phyloP scores from a whole-genome alignment of 1,284 basidiomycete genomes.

The Leccinum griseonigrum region DNA sequence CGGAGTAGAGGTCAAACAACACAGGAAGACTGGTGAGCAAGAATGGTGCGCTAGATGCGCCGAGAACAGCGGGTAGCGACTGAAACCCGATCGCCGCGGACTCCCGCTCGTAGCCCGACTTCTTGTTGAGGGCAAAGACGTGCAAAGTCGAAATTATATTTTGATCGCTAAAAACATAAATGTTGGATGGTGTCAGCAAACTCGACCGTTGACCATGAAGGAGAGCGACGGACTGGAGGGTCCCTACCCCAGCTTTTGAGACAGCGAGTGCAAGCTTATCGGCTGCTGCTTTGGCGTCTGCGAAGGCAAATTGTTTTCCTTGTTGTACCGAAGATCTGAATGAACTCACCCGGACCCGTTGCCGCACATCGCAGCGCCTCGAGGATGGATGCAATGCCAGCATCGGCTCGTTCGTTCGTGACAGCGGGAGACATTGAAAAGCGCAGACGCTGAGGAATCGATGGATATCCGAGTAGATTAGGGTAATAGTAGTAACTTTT shows the following conservation, averaged over 20 bases:
- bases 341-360: constrained; percentile 62
- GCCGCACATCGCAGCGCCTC: constrained; percentile 68
- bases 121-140: constrained; percentile 81
- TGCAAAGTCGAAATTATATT: constrained; percentile 66
- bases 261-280: constrained; percentile 74
- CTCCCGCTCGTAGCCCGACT: constrained; percentile 91
- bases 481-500: constrained; percentile 10
- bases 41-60: constrained; percentile 78
- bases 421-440: constrained; percentile 54
- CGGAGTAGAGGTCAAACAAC: constrained; percentile 87
- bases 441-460: constrained; percentile 5
- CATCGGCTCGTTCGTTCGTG: constrained; percentile 42
- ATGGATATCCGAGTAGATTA: constrained; percentile 25
- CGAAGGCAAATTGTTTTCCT: constrained; percentile 7
- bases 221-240: constrained; percentile 52
- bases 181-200: not conserved
- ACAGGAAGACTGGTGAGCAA: constrained; percentile 77
- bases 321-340: constrained; percentile 2
- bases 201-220: constrained; percentile 4
- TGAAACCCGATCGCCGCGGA: constrained; percentile 86
- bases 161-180: constrained; percentile 46
- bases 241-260: constrained; percentile 58
- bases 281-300: constrained; percentile 78
- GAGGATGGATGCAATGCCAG: constrained; percentile 51
- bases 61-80: constrained; percentile 71